These are phyloP conservation scores for Cryptosporidium ryanae DNA, from an alignment of 169 alveolate species.

Conservation along the genomic window DNA sequence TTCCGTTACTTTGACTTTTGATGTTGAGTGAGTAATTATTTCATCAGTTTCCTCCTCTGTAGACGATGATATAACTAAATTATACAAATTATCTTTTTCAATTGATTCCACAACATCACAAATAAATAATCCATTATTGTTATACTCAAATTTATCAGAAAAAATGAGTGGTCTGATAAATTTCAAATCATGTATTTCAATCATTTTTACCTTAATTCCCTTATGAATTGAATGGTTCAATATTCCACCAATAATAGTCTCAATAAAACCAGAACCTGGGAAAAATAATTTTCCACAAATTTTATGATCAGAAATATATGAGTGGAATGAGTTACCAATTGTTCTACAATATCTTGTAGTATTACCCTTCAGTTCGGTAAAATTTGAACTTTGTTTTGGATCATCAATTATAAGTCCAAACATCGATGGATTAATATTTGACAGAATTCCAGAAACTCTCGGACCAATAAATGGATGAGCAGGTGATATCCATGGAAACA, in stretches of 20 bases:
- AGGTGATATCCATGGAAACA: conserved; percentile 60
- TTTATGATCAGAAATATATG: conserved; percentile 27
- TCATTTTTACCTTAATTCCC: conserved; percentile 24
- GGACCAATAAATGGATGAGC: conserved; percentile 74
- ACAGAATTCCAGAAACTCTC: conserved; percentile 36
- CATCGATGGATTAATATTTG: conserved; percentile 11
- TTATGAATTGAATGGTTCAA: conserved; percentile 18
- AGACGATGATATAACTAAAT: background rate
- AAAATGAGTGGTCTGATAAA: conserved; percentile 38
- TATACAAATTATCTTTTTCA: background rate
- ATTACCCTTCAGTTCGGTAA: conserved; percentile 1
- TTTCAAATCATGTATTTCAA: background rate
- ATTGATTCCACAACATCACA: conserved; percentile 22
- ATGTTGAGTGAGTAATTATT: conserved; percentile 26
- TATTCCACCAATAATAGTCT: conserved; percentile 36
- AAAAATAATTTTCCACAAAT: conserved; percentile 33
- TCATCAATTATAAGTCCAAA: conserved; percentile 59
- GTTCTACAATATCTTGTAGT: conserved; percentile 48
- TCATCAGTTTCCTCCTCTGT: conserved; percentile 9
- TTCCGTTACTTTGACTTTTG: background rate
- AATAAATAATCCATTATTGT: conserved; percentile 10
- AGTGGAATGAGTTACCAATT: conserved; percentile 22
- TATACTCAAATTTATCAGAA: conserved; percentile 13
- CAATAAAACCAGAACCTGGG: conserved; percentile 69
- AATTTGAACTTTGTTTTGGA: background rate